phyloP scores from a whole-genome alignment of 768 basidiomycete genomes.

The Rhizopogon roseolus region DNA sequence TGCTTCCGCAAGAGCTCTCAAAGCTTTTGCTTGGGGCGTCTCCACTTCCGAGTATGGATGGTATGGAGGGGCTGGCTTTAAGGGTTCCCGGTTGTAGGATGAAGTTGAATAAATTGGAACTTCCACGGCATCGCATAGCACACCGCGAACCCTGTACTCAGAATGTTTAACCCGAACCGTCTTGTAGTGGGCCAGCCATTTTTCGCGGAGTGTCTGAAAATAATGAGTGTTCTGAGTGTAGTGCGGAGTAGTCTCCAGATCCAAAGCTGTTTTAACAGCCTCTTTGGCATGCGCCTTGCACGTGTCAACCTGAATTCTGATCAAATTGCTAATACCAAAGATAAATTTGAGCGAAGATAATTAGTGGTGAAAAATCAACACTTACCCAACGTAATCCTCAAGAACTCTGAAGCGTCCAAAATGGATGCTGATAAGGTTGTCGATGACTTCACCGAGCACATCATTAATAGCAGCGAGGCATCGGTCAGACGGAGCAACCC shows the following conservation, averaged over 20 bases:
- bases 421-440: slow-evolving; percentile 23
- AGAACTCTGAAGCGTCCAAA: slow-evolving; percentile 39
- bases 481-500: slow-evolving; percentile 29
- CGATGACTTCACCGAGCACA: slow-evolving; percentile 25
- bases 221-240: slow-evolving; percentile 34
- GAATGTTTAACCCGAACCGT: slow-evolving; percentile 1
- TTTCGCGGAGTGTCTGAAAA: slow-evolving; percentile 11
- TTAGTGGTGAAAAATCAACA: background rate
- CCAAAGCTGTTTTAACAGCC: slow-evolving; percentile 28
- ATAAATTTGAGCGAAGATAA: background rate
- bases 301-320: slow-evolving; percentile 23
- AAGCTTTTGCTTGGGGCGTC: slow-evolving; percentile 5
- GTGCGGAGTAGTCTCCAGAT: slow-evolving; percentile 33
- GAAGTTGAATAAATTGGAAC: too few species aligned
- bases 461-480: slow-evolving; percentile 31
- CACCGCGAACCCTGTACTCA: background rate
- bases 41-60: background rate
- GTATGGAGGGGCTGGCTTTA: too few species aligned
- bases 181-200: slow-evolving; percentile 23
- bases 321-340: slow-evolving; percentile 17
- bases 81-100: too few species aligned
- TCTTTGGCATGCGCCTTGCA: slow-evolving; percentile 16
- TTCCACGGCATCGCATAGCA: slow-evolving; percentile 44
- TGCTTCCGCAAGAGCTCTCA: slow-evolving; percentile 24
- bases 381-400: slow-evolving; percentile 31